Conservation (phyloP, 306 rosid genomes). For the Castanospermum australe region DNA sequence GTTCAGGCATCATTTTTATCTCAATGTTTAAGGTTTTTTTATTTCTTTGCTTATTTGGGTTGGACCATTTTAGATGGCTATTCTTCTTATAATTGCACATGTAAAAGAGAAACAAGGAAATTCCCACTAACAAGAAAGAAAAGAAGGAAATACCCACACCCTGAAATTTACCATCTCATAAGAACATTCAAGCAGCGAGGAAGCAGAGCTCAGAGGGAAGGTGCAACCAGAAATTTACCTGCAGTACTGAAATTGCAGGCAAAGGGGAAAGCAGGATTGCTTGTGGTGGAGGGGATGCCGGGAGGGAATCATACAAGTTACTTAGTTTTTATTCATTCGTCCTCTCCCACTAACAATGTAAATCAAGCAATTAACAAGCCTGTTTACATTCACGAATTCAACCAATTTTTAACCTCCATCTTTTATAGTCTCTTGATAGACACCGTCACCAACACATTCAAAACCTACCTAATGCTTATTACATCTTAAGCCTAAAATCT, state of each 20-base stretch:
- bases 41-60: not conserved
- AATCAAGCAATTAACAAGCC: not conserved
- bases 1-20: not conserved
- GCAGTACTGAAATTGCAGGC: not conserved
- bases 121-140: not conserved
- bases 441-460: not conserved
- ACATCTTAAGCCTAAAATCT: not conserved
- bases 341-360: not conserved
- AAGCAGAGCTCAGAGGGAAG: not conserved
- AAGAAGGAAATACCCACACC: not conserved
- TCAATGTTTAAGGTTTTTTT: not conserved
- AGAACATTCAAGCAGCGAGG: not conserved
- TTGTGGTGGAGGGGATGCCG: not conserved
- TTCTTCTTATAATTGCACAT: not conserved
- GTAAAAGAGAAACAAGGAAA: not conserved
- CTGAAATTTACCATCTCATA: not conserved
- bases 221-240: not conserved
- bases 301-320: not conserved
- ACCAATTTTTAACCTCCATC: not conserved
- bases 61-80: not conserved
- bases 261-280: not conserved
- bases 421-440: not conserved
- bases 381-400: not conserved
- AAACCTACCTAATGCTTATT: not conserved
- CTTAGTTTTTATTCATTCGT: not conserved